Evolutionary conservation across 441 rosid genomes (phyloP).

Genomic region (Erysimum cheiri): DNA sequence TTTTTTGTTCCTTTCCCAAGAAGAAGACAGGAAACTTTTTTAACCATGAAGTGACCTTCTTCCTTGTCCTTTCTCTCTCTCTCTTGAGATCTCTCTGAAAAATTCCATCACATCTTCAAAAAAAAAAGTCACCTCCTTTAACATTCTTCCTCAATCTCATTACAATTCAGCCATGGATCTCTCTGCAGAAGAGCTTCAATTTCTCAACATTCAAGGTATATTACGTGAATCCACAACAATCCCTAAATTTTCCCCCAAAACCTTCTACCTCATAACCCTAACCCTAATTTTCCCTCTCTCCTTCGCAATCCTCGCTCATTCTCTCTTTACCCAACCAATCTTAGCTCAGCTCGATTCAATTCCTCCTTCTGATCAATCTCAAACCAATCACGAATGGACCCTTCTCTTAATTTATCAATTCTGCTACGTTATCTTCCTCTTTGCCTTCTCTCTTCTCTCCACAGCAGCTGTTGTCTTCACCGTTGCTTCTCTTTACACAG

Average conservation of each 20-base stretch:
- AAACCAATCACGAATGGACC: constrained; percentile 43
- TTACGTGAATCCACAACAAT: constrained; percentile 50
- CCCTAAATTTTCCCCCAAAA: constrained; percentile 47
- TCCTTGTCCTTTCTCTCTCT: background rate
- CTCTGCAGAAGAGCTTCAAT: constrained; percentile 52
- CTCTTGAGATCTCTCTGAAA: constrained; percentile 27
- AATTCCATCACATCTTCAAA: constrained; percentile 1
- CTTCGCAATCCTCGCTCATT: constrained; percentile 52
- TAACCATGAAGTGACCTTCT: background rate
- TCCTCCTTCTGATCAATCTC: constrained; percentile 32
- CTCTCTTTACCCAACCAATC: constrained; percentile 48
- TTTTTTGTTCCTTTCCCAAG: background rate
- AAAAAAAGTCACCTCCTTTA: constrained; percentile 27
- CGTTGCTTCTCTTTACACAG: constrained; percentile 48
- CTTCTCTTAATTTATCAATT: constrained; percentile 46
- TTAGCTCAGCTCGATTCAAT: constrained; percentile 36
- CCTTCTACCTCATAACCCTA: constrained; percentile 51
- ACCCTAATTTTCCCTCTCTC: constrained; percentile 56
- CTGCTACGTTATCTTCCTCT: constrained; percentile 45
- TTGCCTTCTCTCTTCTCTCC: constrained; percentile 54
- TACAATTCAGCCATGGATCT: constrained; percentile 40
- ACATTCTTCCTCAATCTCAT: background rate
- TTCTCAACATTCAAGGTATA: constrained; percentile 47
- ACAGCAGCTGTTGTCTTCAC: constrained; percentile 56
- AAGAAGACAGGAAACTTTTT: background rate